These are phyloP conservation scores for Bondarzewia mesenterica DNA, from an alignment of 1,284 basidiomycete genomes.

Conservation along the genomic window DNA sequence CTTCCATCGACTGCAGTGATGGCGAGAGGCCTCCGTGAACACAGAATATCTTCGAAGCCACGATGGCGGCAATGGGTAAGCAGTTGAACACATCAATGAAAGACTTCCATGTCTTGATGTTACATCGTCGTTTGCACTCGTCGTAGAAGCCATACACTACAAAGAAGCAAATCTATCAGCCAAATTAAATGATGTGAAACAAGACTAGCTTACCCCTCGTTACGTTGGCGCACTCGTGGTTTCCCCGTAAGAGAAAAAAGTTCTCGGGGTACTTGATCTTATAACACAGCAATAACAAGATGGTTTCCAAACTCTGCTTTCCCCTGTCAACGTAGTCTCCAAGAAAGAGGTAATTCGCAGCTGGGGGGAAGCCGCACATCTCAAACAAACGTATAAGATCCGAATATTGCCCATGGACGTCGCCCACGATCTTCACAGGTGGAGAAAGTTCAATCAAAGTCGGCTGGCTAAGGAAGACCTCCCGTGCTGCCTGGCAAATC, in stretches of 20 bases:
- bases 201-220: constrained; percentile 70
- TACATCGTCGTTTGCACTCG: constrained; percentile 98
- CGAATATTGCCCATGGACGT: constrained; percentile 98
- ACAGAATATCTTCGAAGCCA: constrained; percentile 99
- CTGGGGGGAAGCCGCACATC: constrained; percentile 98
- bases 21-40: constrained; percentile 98
- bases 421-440: constrained; percentile 98
- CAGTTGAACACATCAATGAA: constrained; percentile 99
- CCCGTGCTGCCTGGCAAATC: constrained; percentile 94
- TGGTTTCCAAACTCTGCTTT: constrained; percentile 98
- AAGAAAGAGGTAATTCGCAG: constrained; percentile 96
- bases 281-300: constrained; percentile 94
- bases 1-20: constrained; percentile 97
- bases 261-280: constrained; percentile 99
- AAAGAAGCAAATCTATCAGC: constrained; percentile 13
- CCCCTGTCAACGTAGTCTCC: constrained; percentile 99
- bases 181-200: not conserved
- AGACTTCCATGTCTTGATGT: constrained; percentile 99
- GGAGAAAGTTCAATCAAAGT: constrained; percentile 97
- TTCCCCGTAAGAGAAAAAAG: constrained; percentile 96
- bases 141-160: constrained; percentile 99
- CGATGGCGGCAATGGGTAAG: constrained; percentile 96
- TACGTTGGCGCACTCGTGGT: constrained; percentile 99
- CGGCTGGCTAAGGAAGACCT: constrained; percentile 94
- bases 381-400: constrained; percentile 98